phyloP scores from a whole-genome alignment of 2,329 filamentous ascomycete species.

The Scolecobasidium constrictum region DNA sequence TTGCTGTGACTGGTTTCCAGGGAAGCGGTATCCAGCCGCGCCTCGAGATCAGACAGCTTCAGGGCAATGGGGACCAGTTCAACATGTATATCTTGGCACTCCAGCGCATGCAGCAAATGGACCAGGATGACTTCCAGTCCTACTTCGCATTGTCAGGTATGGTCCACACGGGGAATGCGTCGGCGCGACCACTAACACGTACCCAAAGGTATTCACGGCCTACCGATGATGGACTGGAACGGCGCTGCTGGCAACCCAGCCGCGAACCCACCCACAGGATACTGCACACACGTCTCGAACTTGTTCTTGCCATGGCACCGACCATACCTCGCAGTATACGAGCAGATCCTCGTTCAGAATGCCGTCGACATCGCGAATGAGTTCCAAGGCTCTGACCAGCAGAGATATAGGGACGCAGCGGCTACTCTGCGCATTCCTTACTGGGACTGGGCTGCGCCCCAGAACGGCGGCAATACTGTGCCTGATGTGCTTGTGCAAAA shows the following conservation, averaged over 20 bases:
- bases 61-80: conserved; percentile 53
- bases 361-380: conserved; percentile 4
- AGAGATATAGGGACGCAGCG: conserved; percentile 3
- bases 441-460: conserved; percentile 7
- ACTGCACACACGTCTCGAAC: conserved; percentile 67
- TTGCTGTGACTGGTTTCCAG: conserved; percentile 15
- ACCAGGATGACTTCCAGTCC: conserved; percentile 54
- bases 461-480: conserved; percentile 18
- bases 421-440: conserved; percentile 6
- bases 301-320: conserved; percentile 81
- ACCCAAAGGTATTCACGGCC: conserved; percentile 62
- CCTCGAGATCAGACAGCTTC: conserved; percentile 56
- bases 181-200: conserved; percentile 9
- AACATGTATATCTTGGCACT: conserved; percentile 68
- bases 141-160: conserved; percentile 66
- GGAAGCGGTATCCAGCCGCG: conserved; percentile 30
- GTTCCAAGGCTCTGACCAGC: neutral
- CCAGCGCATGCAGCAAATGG: conserved; percentile 54
- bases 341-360: conserved; percentile 21
- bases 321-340: conserved; percentile 58
- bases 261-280: conserved; percentile 41
- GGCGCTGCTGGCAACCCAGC: conserved; percentile 39
- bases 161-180: conserved; percentile 15
- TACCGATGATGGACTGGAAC: conserved; percentile 49
- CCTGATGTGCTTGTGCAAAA: conserved; percentile 23